phyloP scores from a whole-genome alignment of 2,329 filamentous ascomycete species.

The Nemania abortiva region DNA sequence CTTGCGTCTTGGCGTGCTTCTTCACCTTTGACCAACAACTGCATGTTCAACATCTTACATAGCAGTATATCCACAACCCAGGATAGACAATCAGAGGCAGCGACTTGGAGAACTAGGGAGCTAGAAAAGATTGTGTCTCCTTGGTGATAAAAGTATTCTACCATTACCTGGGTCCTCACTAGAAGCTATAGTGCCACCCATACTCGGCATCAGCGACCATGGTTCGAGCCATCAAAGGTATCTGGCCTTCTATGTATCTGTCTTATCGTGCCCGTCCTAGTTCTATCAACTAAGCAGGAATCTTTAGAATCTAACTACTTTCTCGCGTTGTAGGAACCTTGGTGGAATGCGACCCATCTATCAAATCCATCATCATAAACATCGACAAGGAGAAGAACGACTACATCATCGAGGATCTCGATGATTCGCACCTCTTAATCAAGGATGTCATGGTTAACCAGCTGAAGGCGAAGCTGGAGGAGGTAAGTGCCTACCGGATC shows the following conservation, averaged over 20 bases:
- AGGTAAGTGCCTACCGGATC: constrained; percentile 59
- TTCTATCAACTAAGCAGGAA: constrained; percentile 4
- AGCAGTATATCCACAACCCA: neutral
- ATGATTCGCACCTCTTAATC: constrained; percentile 80
- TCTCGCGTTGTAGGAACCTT: constrained; percentile 69
- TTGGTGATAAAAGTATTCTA: neutral
- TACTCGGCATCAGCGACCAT: constrained; percentile 32
- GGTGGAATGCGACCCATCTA: constrained; percentile 86
- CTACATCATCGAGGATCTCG: constrained; percentile 83
- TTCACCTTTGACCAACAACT: neutral
- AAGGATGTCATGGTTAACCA: constrained; percentile 78
- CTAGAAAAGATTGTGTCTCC: neutral
- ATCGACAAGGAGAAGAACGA: constrained; percentile 78
- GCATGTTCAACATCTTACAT: neutral
- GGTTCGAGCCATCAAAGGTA: constrained; percentile 50
- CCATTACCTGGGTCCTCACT: neutral
- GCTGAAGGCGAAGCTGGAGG: constrained; percentile 76
- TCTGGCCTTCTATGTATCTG: neutral
- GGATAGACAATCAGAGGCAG: neutral
- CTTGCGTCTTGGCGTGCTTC: too few species aligned
- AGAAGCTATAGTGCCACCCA: neutral
- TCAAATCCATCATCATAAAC: constrained; percentile 85
- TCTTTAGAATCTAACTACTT: constrained; percentile 4
- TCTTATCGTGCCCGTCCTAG: neutral
- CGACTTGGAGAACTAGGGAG: neutral